phyloP scores from a whole-genome alignment of 202 grass and related monocot species.

The Saccharum hybrid region DNA sequence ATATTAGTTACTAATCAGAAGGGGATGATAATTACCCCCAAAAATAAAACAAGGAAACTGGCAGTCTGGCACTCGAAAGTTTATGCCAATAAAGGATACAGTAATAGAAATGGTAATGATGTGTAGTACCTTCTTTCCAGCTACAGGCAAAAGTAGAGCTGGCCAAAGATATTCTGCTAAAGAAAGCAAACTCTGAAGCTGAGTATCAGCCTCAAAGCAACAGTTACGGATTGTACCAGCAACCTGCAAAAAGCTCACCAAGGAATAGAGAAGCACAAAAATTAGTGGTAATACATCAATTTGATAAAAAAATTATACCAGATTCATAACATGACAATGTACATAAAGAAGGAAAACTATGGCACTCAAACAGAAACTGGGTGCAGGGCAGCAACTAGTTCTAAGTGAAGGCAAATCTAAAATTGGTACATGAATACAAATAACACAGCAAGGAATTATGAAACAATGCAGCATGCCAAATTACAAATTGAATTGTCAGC shows the following conservation, averaged over 20 bases:
- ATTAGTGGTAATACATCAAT: neutral
- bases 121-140: constrained; percentile 80
- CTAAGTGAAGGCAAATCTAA: neutral
- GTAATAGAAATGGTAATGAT: constrained; percentile 4
- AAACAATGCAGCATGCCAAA: constrained; percentile 23
- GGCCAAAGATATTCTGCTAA: constrained; percentile 97
- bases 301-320: constrained; percentile 20
- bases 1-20: constrained; percentile 19
- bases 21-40: neutral
- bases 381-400: constrained; percentile 5
- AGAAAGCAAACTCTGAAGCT: constrained; percentile 81
- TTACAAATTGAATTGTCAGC: constrained; percentile 24
- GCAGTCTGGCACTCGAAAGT: no score
- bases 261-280: neutral
- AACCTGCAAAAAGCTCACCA: constrained; percentile 57
- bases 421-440: neutral
- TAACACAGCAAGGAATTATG: neutral
- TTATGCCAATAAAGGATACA: constrained; percentile 12
- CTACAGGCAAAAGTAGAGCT: constrained; percentile 77
- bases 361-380: neutral
- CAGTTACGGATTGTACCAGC: constrained; percentile 87
- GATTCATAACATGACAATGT: neutral
- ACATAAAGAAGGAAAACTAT: neutral
- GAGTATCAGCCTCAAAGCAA: constrained; percentile 95
- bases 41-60: no score